Percentiles rank a stretch among this genome's conserved stretches.
phyloP scores from a whole-genome alignment of 306 rosid species.

The Medicago truncatula region DNA sequence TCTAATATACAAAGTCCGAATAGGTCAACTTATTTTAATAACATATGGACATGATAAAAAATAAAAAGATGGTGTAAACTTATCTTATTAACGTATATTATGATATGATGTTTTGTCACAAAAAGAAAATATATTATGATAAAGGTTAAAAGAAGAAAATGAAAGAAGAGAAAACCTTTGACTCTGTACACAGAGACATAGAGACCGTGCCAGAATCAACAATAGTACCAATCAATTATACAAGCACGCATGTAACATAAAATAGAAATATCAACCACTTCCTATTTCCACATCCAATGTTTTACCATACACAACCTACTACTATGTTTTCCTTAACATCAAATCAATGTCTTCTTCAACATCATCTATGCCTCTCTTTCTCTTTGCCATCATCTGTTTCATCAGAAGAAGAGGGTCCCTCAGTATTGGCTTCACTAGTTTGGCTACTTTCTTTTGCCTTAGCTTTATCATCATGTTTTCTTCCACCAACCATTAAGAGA shows the following conservation, averaged over 20 bases:
- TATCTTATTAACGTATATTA: slow-evolving; percentile 20
- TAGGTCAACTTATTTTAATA: neutral
- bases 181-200: slow-evolving; percentile 41
- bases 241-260: slow-evolving; percentile 28
- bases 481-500: slow-evolving; percentile 25
- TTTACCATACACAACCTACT: slow-evolving; percentile 35
- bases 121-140: neutral
- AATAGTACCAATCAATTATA: slow-evolving; percentile 43
- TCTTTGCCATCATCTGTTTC: slow-evolving; percentile 48
- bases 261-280: slow-evolving; percentile 34
- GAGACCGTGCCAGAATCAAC: slow-evolving; percentile 32
- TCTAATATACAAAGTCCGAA: neutral
- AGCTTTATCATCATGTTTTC: slow-evolving; percentile 30
- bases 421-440: slow-evolving; percentile 47
- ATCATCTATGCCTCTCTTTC: slow-evolving; percentile 38
- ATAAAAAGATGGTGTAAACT: neutral
- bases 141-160: neutral
- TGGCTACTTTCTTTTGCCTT: slow-evolving; percentile 45
- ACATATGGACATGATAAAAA: too few species aligned
- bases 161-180: slow-evolving; percentile 30
- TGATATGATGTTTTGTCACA: too few species aligned
- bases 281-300: slow-evolving; percentile 42
- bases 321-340: slow-evolving; percentile 28
- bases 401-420: slow-evolving; percentile 54
- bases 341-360: slow-evolving; percentile 38